phyloP scores from a whole-genome alignment of 371 early-diverging fungal species.

The Actinomucor elegans region DNA sequence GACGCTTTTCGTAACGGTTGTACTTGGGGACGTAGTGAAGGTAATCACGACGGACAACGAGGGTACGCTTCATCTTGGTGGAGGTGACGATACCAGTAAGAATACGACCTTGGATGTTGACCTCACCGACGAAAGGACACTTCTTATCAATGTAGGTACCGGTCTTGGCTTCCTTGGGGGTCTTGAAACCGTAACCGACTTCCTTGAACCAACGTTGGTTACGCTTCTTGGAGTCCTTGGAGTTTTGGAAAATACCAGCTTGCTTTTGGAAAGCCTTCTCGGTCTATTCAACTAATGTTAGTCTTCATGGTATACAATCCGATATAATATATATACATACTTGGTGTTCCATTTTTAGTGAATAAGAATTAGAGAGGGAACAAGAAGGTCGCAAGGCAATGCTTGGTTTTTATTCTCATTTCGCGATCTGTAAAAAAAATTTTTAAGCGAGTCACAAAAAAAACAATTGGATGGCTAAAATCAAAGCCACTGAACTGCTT shows the following conservation, averaged over 20 bases:
- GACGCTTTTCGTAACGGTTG: constrained; percentile 99
- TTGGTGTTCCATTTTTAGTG: constrained; percentile 30
- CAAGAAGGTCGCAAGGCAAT: too few relatives aligned
- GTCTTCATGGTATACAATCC: neutral
- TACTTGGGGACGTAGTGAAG: constrained; percentile 99
- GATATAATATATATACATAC: constrained; percentile 10
- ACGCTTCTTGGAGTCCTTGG: constrained; percentile 76
- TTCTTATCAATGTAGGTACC: constrained; percentile 99
- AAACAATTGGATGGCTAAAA: too few relatives aligned
- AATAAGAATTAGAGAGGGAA: constrained; percentile 20
- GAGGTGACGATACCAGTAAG: constrained; percentile 95
- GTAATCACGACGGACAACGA: constrained; percentile 98
- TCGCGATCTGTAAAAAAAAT: too few relatives aligned
- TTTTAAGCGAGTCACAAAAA: too few relatives aligned
- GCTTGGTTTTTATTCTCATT: too few relatives aligned
- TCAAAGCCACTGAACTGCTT: too few relatives aligned
- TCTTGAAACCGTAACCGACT: constrained; percentile 99
- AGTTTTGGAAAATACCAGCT: constrained; percentile 93
- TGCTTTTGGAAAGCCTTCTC: constrained; percentile 98
- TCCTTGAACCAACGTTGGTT: constrained; percentile 96
- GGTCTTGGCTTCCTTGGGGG: constrained; percentile 98
- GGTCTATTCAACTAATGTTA: constrained; percentile 38
- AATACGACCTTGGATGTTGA: constrained; percentile 98
- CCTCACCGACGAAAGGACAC: constrained; percentile 99
- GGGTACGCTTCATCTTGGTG: constrained; percentile 99